phyloP scores from a whole-genome alignment of 192 early-diverging fungal genomes.

The Piromyces finnis region DNA sequence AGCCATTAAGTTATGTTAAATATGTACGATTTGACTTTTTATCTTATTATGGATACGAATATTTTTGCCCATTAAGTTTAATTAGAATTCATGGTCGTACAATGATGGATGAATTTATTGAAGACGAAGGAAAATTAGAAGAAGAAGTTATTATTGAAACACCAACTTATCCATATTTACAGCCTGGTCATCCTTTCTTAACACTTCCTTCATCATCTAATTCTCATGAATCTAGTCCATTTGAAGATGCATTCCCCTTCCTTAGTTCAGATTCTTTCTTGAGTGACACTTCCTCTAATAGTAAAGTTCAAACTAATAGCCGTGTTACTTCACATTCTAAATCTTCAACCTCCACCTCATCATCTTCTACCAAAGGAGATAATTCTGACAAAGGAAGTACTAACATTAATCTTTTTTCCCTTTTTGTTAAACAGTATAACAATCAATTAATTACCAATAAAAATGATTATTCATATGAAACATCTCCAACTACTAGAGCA shows the following conservation, averaged over 20 bases:
- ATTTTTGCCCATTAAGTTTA: slow-evolving; percentile 80
- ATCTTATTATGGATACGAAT: slow-evolving; percentile 78
- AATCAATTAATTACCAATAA: background rate
- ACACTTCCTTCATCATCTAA: background rate
- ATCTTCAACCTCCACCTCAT: background rate
- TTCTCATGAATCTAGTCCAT: background rate
- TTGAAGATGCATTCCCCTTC: background rate
- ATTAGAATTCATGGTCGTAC: slow-evolving; percentile 79
- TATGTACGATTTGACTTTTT: slow-evolving; percentile 80
- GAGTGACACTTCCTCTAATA: background rate
- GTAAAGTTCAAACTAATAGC: background rate
- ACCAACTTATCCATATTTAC: background rate
- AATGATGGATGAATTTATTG: slow-evolving; percentile 53
- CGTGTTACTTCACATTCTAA: background rate
- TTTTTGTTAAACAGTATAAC: background rate
- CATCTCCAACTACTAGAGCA: too few relatives aligned
- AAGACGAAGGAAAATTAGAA: slow-evolving; percentile 2
- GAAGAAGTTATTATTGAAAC: background rate
- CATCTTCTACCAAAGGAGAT: background rate
- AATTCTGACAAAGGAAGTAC: background rate
- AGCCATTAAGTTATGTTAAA: slow-evolving; percentile 58
- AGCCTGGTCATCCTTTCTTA: background rate
- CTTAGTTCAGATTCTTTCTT: background rate
- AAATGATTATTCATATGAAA: too few relatives aligned
- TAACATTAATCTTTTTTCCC: background rate